phyloP scores from a whole-genome alignment of 805 yeast species.

The Kluyveromyces aestuarii region DNA sequence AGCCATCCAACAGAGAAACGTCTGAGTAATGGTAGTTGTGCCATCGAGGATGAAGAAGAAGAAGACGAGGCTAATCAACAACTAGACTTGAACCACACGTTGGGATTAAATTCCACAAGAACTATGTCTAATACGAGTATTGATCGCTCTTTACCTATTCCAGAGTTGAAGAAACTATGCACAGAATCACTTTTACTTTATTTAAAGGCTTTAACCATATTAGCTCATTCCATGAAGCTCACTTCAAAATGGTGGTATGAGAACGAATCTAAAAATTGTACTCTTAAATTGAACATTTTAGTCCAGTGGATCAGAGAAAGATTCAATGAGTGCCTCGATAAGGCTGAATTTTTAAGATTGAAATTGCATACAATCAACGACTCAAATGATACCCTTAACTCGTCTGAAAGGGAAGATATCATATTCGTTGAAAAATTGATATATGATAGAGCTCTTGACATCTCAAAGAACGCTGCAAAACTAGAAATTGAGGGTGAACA shows the following conservation, averaged over 20 bases:
- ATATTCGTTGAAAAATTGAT: constrained; percentile 75
- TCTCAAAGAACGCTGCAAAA: constrained; percentile 85
- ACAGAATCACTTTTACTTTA: constrained; percentile 84
- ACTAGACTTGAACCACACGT: not conserved
- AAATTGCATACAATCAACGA: constrained; percentile 32
- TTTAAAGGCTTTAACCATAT: constrained; percentile 70
- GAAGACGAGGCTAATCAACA: constrained; percentile 5
- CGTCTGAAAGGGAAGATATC: constrained; percentile 6
- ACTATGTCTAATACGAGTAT: not conserved
- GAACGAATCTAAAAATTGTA: constrained; percentile 31
- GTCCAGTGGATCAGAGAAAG: constrained; percentile 89
- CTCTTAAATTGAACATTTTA: constrained; percentile 46
- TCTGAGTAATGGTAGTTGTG: constrained; percentile 25
- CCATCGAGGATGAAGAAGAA: constrained; percentile 31
- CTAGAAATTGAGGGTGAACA: constrained; percentile 65
- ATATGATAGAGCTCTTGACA: constrained; percentile 89
- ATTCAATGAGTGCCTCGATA: constrained; percentile 82
- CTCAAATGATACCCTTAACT: not conserved
- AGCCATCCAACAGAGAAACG: constrained; percentile 12
- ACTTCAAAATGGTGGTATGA: constrained; percentile 89
- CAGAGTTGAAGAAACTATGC: constrained; percentile 49
- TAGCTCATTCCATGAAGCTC: constrained; percentile 77
- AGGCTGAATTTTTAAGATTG: constrained; percentile 69
- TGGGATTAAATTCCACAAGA: not conserved
- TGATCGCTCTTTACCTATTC: constrained; percentile 37